These are phyloP conservation scores for Dinochytrium kinnereticum DNA, from an alignment of 371 early-diverging fungal species.

Conservation along the genomic window DNA sequence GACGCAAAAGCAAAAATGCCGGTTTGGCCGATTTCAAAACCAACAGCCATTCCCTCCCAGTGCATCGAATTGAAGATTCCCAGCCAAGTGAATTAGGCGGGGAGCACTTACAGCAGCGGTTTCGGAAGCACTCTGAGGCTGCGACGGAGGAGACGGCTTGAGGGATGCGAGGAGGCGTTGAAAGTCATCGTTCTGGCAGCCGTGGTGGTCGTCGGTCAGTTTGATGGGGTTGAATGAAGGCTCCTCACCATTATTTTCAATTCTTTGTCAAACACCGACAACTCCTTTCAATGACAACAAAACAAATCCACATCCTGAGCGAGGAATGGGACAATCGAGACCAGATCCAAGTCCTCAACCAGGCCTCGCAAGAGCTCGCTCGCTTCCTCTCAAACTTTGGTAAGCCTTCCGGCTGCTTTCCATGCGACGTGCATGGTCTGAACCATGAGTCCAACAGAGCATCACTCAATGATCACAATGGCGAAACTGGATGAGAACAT, in stretches of 20 bases:
- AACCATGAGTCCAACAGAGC: too few species aligned
- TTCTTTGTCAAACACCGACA: too few species aligned
- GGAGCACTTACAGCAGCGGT: not conserved
- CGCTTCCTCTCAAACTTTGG: not conserved
- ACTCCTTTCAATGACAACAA: not conserved
- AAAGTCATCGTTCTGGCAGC: slow-evolving; percentile 9
- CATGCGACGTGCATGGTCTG: too few species aligned
- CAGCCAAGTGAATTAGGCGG: not conserved
- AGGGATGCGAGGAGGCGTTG: slow-evolving; percentile 3
- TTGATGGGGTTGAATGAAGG: too few species aligned
- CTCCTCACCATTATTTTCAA: too few species aligned
- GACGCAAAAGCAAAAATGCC: too few species aligned
- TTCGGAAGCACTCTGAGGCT: not conserved
- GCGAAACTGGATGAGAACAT: slow-evolving; percentile 8
- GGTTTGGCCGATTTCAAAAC: too few species aligned
- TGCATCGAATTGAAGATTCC: too few species aligned
- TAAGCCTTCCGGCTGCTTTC: too few species aligned
- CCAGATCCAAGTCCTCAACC: not conserved
- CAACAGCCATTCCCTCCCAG: too few species aligned
- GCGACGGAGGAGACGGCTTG: not conserved
- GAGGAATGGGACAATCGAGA: not conserved
- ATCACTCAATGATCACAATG: not conserved
- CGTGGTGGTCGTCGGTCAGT: too few species aligned
- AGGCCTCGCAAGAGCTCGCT: not conserved
- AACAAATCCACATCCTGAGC: not conserved